phyloP scores from a whole-genome alignment of 1,139 yeast genomes.

The Hyphopichia wangnamkhiaoensis region DNA sequence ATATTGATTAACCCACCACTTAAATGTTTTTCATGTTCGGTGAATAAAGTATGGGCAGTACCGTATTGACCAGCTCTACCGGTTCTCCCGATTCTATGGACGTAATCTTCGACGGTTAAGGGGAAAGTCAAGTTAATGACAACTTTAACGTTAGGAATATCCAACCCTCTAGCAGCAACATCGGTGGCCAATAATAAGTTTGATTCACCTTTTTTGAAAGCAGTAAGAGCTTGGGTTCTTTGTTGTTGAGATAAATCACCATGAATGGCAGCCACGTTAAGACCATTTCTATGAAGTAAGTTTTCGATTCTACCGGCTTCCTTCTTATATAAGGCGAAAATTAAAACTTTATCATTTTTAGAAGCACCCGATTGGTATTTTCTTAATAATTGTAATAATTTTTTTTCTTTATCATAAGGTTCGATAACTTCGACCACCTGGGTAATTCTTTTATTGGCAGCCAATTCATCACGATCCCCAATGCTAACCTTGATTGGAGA shows the following conservation, averaged over 20 bases:
- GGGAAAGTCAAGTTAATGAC: constrained; percentile 98
- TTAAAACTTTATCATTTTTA: constrained; percentile 75
- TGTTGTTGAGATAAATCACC: constrained; percentile 94
- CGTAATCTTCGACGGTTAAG: constrained; percentile 95
- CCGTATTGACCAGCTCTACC: constrained; percentile 98
- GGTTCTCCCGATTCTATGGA: constrained; percentile 97
- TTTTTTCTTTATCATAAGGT: constrained; percentile 78
- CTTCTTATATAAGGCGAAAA: constrained; percentile 93
- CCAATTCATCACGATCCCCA: constrained; percentile 90
- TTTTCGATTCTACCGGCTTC: constrained; percentile 93
- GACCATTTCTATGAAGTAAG: constrained; percentile 70
- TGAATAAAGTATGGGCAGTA: constrained; percentile 89
- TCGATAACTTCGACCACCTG: constrained; percentile 93
- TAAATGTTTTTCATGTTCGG: constrained; percentile 95
- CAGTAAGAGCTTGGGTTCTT: constrained; percentile 82
- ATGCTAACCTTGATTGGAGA: constrained; percentile 85
- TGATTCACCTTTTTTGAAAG: constrained; percentile 79
- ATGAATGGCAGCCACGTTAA: constrained; percentile 87
- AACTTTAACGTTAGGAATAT: constrained; percentile 94
- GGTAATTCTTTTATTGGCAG: constrained; percentile 90
- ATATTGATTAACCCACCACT: constrained; percentile 95
- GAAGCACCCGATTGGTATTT: constrained; percentile 71
- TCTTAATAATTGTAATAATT: constrained; percentile 66
- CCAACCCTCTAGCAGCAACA: constrained; percentile 98
- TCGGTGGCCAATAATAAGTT: constrained; percentile 90